Conservation (phyloP, 805 yeast species). For the Millerozyma miso region DNA sequence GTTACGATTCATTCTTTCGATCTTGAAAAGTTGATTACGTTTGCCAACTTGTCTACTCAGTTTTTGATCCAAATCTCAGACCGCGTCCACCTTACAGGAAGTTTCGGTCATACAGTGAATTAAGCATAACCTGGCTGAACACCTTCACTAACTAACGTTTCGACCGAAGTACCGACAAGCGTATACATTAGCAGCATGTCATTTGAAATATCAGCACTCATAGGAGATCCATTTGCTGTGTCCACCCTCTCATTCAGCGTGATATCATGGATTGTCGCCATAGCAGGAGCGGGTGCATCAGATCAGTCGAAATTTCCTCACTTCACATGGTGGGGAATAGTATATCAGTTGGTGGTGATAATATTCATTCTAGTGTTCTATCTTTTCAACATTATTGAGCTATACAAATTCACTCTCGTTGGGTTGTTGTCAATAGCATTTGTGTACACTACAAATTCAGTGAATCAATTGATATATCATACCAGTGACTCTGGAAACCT, state of each 20-base stretch:
- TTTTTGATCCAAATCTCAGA: too few relatives aligned
- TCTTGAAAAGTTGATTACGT: too few relatives aligned
- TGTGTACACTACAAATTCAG: conserved; percentile 78
- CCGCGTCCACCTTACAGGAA: too few relatives aligned
- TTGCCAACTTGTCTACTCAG: too few relatives aligned
- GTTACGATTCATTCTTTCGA: too few relatives aligned
- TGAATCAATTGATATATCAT: conserved; percentile 71
- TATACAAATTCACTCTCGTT: conserved; percentile 58
- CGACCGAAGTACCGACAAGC: neutral
- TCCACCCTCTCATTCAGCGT: conserved; percentile 70
- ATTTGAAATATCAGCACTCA: conserved; percentile 44
- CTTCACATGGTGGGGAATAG: conserved; percentile 96
- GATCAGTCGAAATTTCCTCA: conserved; percentile 53
- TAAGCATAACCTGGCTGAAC: too few relatives aligned
- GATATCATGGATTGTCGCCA: conserved; percentile 82
- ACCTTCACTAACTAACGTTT: too few relatives aligned
- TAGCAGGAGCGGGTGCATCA: conserved; percentile 72
- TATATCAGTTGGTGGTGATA: conserved; percentile 65
- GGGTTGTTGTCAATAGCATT: conserved; percentile 67
- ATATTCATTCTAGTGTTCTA: conserved; percentile 48
- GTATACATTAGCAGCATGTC: conserved; percentile 23
- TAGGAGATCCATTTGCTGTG: conserved; percentile 85
- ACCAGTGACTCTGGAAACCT: conserved; percentile 57
- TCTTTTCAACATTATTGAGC: conserved; percentile 59
- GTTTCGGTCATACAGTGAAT: too few relatives aligned